Base-by-base conservation (phyloP, 768 basidiomycete species). In the Agrocybe chaxingu region DNA sequence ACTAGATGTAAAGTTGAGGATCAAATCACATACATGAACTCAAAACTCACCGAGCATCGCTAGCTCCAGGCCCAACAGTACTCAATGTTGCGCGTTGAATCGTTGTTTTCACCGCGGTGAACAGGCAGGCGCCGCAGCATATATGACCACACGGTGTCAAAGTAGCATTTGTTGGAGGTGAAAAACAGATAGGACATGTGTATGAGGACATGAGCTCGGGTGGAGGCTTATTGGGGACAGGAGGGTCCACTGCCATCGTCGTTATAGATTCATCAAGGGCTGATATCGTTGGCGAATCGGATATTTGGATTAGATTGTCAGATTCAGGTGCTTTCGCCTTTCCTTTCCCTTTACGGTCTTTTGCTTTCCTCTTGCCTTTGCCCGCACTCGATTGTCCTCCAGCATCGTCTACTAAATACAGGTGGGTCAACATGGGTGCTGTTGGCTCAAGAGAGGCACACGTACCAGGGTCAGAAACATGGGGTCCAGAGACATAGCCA, bases 81-180 rank as follows among this genome's bases (percentile, higher is more conserved):
- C 11, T n/a, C 4, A 45, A 10, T 2, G 69, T 67, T 36, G 64
- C 68, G 13, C 86, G 76, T 51, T 80, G 70, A 47, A 82, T 64
- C 8, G 81, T 79, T 1, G 83, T 78, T 57, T 82, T 83, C 37
- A 90, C 78, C 0, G 88, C 84, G 2, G 78, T 80, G 53, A 89
- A 90, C 4, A 91, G 75, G 65, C 89, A 92, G 4, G 76, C 69
- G 1, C 87, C 89, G 56, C 89, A 91, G 53, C 84, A 82, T 35
- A 92, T 75, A 56, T 92, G 89, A 0, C 89, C 89, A 56, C 89
- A 92, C 0, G 86, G 87, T 0, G 88, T 90, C 41, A 92, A 63
- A 1, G 87, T 86, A 4, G 89, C 85, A 52, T 87, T 82, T 0
- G 80, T 80, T 0, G 88, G 88, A 0, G 85, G 78, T 36, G 74